These are phyloP conservation scores for Botrytis medusae DNA, from an alignment of 2,329 filamentous ascomycete genomes.

Conservation along the genomic window DNA sequence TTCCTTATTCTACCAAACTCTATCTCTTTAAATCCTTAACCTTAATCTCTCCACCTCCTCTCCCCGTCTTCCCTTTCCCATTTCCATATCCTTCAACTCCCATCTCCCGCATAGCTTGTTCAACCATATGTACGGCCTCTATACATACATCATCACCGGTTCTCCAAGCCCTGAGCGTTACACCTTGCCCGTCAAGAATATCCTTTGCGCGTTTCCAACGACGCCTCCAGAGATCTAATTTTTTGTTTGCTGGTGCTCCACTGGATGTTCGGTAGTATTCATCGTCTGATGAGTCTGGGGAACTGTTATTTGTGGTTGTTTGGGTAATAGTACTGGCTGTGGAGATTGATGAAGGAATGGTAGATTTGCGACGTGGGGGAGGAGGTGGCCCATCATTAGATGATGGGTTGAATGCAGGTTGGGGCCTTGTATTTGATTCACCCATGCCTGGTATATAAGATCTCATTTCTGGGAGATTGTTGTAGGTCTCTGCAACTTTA, in stretches of 20 bases:
- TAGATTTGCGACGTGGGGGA: slow-evolving; percentile 30
- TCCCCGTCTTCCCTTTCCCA: slow-evolving; percentile 35
- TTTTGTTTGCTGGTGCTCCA: slow-evolving; percentile 54
- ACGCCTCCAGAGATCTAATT: slow-evolving; percentile 70
- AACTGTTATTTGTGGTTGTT: slow-evolving; percentile 21
- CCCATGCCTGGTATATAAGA: slow-evolving; percentile 35
- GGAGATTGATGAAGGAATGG: slow-evolving; percentile 10
- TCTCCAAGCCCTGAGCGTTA: slow-evolving; percentile 71
- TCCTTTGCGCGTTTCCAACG: slow-evolving; percentile 66
- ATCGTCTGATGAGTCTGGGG: slow-evolving; percentile 35
- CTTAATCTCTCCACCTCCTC: slow-evolving; percentile 38
- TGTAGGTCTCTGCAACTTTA: slow-evolving; percentile 38
- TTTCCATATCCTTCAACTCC: slow-evolving; percentile 39
- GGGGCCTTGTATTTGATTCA: background rate
- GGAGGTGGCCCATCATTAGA: slow-evolving; percentile 28
- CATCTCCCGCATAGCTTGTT: slow-evolving; percentile 51
- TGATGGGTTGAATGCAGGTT: slow-evolving; percentile 2
- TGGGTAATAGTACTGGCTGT: slow-evolving; percentile 27
- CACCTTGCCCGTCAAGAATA: slow-evolving; percentile 61
- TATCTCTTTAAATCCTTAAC: slow-evolving; percentile 39
- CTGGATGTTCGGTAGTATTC: slow-evolving; percentile 30
- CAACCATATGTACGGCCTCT: slow-evolving; percentile 65
- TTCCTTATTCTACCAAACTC: background rate
- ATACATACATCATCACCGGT: slow-evolving; percentile 67
- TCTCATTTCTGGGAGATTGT: slow-evolving; percentile 38